Evolutionary conservation across 2,329 filamentous ascomycete species (phyloP).

Genomic region (Daldinia sp.): DNA sequence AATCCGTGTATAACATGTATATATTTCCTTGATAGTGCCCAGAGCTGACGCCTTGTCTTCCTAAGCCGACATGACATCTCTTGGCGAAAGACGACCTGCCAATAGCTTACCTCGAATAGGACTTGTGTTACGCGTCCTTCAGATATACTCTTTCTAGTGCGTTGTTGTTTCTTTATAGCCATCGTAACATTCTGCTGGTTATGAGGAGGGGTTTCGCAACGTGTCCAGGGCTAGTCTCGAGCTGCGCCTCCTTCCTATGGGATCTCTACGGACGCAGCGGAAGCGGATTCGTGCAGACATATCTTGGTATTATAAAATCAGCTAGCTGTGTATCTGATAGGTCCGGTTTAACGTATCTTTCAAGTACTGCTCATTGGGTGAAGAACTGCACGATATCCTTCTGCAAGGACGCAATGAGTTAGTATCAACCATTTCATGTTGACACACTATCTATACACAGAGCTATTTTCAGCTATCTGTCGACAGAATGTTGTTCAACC

Average conservation of each 20-base stretch:
- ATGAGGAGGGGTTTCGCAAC: background rate
- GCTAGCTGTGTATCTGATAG: background rate
- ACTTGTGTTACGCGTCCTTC: slow-evolving; percentile 3
- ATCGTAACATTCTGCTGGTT: background rate
- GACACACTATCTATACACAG: slow-evolving; percentile 12
- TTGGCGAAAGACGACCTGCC: background rate
- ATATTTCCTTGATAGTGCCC: background rate
- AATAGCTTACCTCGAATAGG: background rate
- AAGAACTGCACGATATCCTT: slow-evolving; percentile 1
- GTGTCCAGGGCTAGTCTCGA: slow-evolving; percentile 4
- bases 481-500: slow-evolving; percentile 11
- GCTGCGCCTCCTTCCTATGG: slow-evolving; percentile 17
- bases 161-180: background rate
- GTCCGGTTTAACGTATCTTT: background rate
- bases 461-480: slow-evolving; percentile 11
- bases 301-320: background rate
- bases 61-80: background rate
- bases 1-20: background rate
- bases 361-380: background rate
- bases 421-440: background rate
- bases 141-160: background rate
- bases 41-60: background rate
- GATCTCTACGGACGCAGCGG: slow-evolving; percentile 3
- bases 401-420: background rate
- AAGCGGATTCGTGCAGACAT: slow-evolving; percentile 8